Conservation (phyloP, 2,329 filamentous ascomycete species). For the Sphaerostilbella broomeana region DNA sequence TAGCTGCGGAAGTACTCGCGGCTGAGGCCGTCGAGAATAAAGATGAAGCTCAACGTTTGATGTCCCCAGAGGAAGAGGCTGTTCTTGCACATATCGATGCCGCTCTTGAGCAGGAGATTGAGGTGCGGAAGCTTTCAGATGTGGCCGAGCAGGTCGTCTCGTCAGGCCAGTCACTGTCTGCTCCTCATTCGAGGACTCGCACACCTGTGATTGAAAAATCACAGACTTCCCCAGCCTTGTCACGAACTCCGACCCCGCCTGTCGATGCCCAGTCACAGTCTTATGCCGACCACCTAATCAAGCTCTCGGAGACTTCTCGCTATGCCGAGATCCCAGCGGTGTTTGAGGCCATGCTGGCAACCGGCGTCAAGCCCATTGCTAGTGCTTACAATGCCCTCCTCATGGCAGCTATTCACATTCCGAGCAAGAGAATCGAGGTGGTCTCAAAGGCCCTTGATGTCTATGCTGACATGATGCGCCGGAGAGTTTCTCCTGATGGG, state of each 20-base stretch:
- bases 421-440: conserved; percentile 71
- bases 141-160: conserved; percentile 37
- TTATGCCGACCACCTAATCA: conserved; percentile 72
- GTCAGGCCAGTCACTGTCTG: conserved; percentile 31
- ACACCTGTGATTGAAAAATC: conserved; percentile 37
- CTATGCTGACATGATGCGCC: conserved; percentile 91
- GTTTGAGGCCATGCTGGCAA: conserved; percentile 83
- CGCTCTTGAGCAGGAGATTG: conserved; percentile 72
- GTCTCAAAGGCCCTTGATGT: conserved; percentile 90
- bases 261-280: conserved; percentile 58
- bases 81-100: conserved; percentile 79
- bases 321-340: conserved; percentile 85
- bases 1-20: conserved; percentile 23
- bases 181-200: conserved; percentile 33
- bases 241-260: conserved; percentile 54
- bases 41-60: conserved; percentile 31
- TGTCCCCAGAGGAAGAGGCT: conserved; percentile 45
- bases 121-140: conserved; percentile 42
- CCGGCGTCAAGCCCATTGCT: conserved; percentile 72
- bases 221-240: conserved; percentile 39
- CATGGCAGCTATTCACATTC: conserved; percentile 75
- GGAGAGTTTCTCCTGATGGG: conserved; percentile 72
- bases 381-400: conserved; percentile 90
- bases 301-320: conserved; percentile 63
- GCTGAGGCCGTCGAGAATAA: conserved; percentile 29